Conservation (phyloP, 163 green algal genomes). For the Scenedesmus sp. region DNA sequence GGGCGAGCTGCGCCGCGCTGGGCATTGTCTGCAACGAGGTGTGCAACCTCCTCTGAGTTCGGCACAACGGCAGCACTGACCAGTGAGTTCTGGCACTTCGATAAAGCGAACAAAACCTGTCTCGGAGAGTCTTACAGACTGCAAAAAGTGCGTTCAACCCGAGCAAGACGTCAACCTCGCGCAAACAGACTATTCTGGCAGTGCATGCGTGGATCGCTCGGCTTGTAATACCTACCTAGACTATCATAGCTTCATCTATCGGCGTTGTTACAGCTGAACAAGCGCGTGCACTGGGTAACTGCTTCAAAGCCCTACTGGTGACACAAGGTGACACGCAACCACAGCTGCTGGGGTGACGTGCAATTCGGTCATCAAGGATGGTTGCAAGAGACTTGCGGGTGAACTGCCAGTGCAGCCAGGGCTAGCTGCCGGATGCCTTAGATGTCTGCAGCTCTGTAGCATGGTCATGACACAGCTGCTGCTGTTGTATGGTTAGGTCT, state of each 20-base stretch:
- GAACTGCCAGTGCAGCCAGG: neutral
- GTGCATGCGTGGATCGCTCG: neutral
- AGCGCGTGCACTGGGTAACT: neutral
- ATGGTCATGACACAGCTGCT: neutral
- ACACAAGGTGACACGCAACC: neutral
- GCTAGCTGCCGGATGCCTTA: neutral
- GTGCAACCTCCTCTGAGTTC: neutral
- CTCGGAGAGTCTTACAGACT: neutral
- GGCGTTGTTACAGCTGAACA: neutral
- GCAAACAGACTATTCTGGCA: neutral
- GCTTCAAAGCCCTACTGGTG: neutral
- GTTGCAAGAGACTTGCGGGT: neutral
- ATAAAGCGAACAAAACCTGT: neutral
- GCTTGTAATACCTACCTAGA: neutral
- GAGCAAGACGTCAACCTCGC: neutral
- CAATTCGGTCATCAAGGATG: no score
- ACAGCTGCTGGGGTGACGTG: neutral
- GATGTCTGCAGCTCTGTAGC: neutral
- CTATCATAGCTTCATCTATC: neutral
- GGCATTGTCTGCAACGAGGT: neutral
- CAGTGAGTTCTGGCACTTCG: neutral
- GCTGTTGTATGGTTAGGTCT: no score
- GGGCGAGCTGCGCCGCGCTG: neutral
- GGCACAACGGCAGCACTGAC: neutral
- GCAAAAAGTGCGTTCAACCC: neutral